Evolutionary conservation across 345 rosid species (phyloP), one percentile per base, ranked within the genome.

Genomic region (Raphanus raphanistrum): DNA sequence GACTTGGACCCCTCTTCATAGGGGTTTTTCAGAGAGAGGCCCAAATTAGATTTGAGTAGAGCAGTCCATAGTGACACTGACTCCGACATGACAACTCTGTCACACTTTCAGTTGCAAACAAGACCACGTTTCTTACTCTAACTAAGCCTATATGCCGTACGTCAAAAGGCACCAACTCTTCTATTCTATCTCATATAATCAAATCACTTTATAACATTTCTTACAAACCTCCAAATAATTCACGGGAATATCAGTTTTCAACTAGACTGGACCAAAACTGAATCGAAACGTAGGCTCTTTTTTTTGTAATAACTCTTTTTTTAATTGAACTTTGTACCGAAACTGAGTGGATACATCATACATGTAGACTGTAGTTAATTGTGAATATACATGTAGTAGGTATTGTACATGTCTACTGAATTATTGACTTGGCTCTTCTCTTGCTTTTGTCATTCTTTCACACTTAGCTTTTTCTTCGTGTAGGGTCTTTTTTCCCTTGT

Each of bases 71-170:
- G 72, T 43, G 68, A 66, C 10, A 78, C 72, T 43, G 73, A 77
- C 76, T 77, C 67, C 1, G 71, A 77, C 72, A 57, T 31, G 76
- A 77, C 81, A 78, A 78, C 43, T 27, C 71, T 63, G 11, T 68
- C 36, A 70, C 28, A 65, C 72, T 65, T 65, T 12, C 8, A 38
- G 62, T 77, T 71, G 64, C 54, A 71, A 62, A 63, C 52, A 43
- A 43, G 52, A 35, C 57, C 63, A 63, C 57, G 36, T 41, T 66
- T 64, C 50, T 77, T 55, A 41, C 58, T 43, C n/a, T 43, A 41
- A 41, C 75, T 70, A 76, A 48, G 57, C 75, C 80, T 70, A 63
- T 70, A 41, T 41, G 80, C 76, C 80, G 80, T 77, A 64, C 80
- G 76, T 63, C 48, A 36, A 3, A 70, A 11, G 65, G 75, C 75